phyloP scores from a whole-genome alignment of 1,139 yeast genomes.

The Blastobotrys malaysiensis region DNA sequence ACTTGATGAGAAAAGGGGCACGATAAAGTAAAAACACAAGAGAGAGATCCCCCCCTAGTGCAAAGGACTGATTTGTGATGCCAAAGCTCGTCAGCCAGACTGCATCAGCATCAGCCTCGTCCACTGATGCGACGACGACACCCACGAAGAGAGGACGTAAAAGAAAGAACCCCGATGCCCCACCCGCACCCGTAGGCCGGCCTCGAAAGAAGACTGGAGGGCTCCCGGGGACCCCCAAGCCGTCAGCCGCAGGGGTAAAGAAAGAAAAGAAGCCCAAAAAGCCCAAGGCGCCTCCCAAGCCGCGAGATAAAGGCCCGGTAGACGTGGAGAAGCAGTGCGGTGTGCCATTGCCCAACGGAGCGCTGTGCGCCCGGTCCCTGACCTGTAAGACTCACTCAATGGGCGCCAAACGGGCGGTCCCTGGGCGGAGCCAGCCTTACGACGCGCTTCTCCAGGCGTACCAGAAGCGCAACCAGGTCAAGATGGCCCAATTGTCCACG shows the following conservation, averaged over 20 bases:
- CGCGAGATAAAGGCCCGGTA: conserved; percentile 79
- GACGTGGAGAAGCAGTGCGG: conserved; percentile 97
- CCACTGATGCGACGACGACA: neutral
- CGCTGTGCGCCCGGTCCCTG: conserved; percentile 87
- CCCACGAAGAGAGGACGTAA: conserved; percentile 10
- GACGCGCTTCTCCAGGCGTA: conserved; percentile 84
- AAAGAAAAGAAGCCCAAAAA: conserved; percentile 3
- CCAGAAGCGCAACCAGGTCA: conserved; percentile 88
- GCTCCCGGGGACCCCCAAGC: neutral
- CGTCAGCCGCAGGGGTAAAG: conserved; percentile 1
- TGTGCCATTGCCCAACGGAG: conserved; percentile 87
- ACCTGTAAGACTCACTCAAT: conserved; percentile 97
- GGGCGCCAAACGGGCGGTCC: conserved; percentile 95
- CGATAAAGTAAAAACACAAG: neutral
- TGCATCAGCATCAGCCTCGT: neutral
- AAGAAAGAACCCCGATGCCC: conserved; percentile 8
- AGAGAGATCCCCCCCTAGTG: no score
- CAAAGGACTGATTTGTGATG: neutral
- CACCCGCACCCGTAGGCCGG: neutral
- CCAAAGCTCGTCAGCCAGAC: neutral
- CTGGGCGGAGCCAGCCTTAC: conserved; percentile 87
- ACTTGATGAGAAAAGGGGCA: neutral
- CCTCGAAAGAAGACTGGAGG: neutral
- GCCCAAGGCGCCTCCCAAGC: conserved; percentile 4
- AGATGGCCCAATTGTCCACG: conserved; percentile 40